Base-by-base conservation (phyloP, 2,329 filamentous ascomycete species). In the Chrysosphaeria jannelii region DNA sequence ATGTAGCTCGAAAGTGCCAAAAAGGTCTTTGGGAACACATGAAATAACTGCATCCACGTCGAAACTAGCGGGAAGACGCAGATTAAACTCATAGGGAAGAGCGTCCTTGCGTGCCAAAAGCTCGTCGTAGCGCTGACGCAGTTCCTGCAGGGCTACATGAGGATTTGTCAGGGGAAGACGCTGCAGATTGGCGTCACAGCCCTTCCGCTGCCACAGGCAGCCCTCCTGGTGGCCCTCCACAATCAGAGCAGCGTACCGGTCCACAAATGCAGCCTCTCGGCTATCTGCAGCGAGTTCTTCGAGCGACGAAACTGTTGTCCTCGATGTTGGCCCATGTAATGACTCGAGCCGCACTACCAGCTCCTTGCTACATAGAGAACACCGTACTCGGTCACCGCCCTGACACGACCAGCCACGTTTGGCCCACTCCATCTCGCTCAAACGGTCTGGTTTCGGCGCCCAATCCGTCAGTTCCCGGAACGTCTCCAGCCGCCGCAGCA, bases 381-480 rank as follows among this genome's bases (percentile, higher is more conserved):
- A 97, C 10, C 65, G 62, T 10, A 93, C 75, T 4, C 71, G 71
- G 43, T 89, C 78, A 31, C 65, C 64, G 34, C 69, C 69, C 21
- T 70, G 63, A 36, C 81, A 91, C 4, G 68, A 54, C 81, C 85
- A 97, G 1, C 81, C 81, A 28, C 72, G 53, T 48, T 81, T 90
- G 1, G 79, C 79, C 85, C 85, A 97, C 40, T 78, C 70, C 6
- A 91, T 65, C 44, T 93, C 85, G 38, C 64, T 76, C 34, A 93
- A 66, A 16, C 53, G 54, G 24, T 79, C 61, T 0, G 85, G 79
- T 40, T 93, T 93, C 0, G 75, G 71, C n/a, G 72, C 70, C 81
- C 81, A 97, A 39, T 71, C 61, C 25, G 76, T 85, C 22, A 93
- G 65, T 33, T 81, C 76, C 37, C 81, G 71, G 39, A 89, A 97